Evolutionary conservation across 148 eudicot species (phyloP).

Genomic region (Silene conica): DNA sequence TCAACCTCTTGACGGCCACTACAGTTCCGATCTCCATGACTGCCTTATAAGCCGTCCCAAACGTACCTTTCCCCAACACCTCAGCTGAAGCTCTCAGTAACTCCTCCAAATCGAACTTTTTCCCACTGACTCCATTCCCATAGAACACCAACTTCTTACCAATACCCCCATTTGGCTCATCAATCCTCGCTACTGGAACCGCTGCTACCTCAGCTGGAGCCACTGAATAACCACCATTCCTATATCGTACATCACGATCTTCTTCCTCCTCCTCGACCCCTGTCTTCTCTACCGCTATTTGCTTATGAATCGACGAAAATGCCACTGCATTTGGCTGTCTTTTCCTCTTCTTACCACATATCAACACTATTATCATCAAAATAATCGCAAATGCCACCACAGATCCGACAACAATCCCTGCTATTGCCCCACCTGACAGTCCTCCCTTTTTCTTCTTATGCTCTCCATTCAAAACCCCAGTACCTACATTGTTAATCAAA

Average conservation of each 20-base stretch:
- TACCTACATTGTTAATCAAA: slow-evolving; percentile 17
- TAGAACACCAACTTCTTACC: slow-evolving; percentile 68
- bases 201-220: slow-evolving; percentile 31
- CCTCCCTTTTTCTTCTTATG: slow-evolving; percentile 28
- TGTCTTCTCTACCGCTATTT: slow-evolving; percentile 32
- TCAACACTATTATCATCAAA: slow-evolving; percentile 38
- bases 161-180: slow-evolving; percentile 28
- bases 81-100: slow-evolving; percentile 85
- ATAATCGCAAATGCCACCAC: slow-evolving; percentile 47
- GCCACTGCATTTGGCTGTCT: slow-evolving; percentile 39
- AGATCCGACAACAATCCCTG: slow-evolving; percentile 69
- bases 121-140: slow-evolving; percentile 40
- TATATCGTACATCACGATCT: slow-evolving; percentile 23
- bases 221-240: slow-evolving; percentile 34
- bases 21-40: slow-evolving; percentile 64
- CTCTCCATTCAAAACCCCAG: slow-evolving; percentile 25
- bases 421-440: slow-evolving; percentile 68
- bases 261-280: slow-evolving; percentile 31
- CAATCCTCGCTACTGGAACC: slow-evolving; percentile 33
- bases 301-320: slow-evolving; percentile 36
- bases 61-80: slow-evolving; percentile 89
- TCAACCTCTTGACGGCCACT: slow-evolving; percentile 85
- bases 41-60: slow-evolving; percentile 92
- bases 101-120: slow-evolving; percentile 72
- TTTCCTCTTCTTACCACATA: slow-evolving; percentile 45